Evolutionary conservation across 31 red algal species (phyloP).

Genomic region (Bonnemaisonia californica): DNA sequence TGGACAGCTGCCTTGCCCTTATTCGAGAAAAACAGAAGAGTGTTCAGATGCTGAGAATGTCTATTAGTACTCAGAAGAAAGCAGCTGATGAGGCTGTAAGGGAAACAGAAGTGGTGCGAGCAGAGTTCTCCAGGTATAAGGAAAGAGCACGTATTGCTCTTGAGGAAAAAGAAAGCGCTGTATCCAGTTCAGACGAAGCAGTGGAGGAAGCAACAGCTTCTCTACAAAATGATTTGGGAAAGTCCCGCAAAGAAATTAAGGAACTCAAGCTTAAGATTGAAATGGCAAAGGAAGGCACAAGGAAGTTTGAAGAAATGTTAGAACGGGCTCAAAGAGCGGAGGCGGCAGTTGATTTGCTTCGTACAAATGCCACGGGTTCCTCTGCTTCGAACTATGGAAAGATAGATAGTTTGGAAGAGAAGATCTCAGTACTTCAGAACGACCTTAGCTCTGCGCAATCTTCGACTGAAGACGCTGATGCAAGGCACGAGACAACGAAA

Average conservation of each 20-base stretch:
- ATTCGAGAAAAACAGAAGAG: conserved; percentile 46
- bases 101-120: neutral
- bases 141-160: conserved; percentile 34
- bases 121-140: conserved; percentile 36
- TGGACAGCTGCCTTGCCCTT: conserved; percentile 39
- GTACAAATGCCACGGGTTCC: conserved; percentile 17
- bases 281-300: neutral
- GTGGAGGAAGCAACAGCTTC: conserved; percentile 10
- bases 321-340: conserved; percentile 33
- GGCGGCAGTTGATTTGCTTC: conserved; percentile 32
- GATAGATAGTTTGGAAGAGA: conserved; percentile 31
- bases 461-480: conserved; percentile 12
- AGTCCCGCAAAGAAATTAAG: neutral
- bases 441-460: conserved; percentile 14
- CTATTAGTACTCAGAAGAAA: conserved; percentile 17
- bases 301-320: neutral
- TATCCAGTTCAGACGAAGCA: neutral
- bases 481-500: conserved; percentile 20
- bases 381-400: conserved; percentile 16
- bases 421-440: neutral
- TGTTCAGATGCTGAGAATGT: conserved; percentile 42
- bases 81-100: conserved; percentile 9
- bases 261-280: neutral
- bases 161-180: conserved; percentile 2
- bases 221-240: conserved; percentile 4